Base-by-base conservation (phyloP, 2,329 filamentous ascomycete species). In the Fusarium hostae region DNA sequence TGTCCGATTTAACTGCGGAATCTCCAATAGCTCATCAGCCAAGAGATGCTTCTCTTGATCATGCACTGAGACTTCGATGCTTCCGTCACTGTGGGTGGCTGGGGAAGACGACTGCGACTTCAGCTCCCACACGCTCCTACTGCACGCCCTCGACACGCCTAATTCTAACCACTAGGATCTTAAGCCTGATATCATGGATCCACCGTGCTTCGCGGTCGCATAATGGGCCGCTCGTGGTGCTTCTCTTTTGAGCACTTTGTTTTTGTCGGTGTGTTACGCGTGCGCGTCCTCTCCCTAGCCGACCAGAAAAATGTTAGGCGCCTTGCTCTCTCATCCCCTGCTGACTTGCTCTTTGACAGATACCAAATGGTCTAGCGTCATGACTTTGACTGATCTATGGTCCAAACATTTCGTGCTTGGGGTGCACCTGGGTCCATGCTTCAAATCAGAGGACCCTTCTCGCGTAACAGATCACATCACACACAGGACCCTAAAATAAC, bases 261-360 rank as follows among this genome's bases (percentile, higher is more conserved):
- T 79, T 79, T 77, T 77, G 79, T 80, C 79, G 79, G 79, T 81
- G 79, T 80, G 77, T 79, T 79, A 75, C 75, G 70, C 74, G 73
- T 79, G 74, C 74, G 76, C 77, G 77, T 76, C 75, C 71, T 76
- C 51, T 62, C 63, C 52, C 61, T 61, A 59, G 56, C 60, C 47
- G 39, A 63, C 50, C 50, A 52, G 44, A 70, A 63, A 72, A 59
- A 58, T 55, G 59, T 63, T 60, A 73, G 63, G 56, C 69, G 67
- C 59, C 64, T 70, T 57, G 58, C 69, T 48, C 40, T 59, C 59
- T 39, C 43, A 51, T 63, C 58, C 69, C 67, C 63, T 75, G 66
- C 72, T 69, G 74, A 63, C 74, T 75, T 66, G 61, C 62, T 66
- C 52, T 63, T 71, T 67, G 57, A 61, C 45, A 68, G 66, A 74